Base-by-base conservation (phyloP, 2,329 filamentous ascomycete genomes). In the Nemania diffusa region DNA sequence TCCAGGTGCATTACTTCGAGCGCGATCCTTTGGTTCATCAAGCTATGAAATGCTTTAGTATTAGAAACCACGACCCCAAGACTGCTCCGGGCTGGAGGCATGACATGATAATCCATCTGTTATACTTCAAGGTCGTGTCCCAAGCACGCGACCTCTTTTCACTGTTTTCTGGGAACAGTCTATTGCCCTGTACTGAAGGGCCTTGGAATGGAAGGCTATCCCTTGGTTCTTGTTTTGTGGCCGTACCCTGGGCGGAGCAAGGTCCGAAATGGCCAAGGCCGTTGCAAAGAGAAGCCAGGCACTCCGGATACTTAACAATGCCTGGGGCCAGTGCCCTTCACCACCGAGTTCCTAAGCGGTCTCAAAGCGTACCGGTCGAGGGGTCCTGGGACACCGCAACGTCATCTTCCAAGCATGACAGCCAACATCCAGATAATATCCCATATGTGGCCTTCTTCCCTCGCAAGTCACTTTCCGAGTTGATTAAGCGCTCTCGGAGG, bases 141-240 rank as follows among this genome's bases (percentile, higher is more conserved):
- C 52, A 20, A 32, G 34, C 53, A 20, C 68, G 70, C 24, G 64
- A 76, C 40, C 50, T 40, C 13, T 42, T 63, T 59, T 66, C 50
- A 2, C 32, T 77, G 7, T 75, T 68, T 60, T 77, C 75, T 1
- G 71, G 72, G n/a, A 58, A 62, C 26, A 68, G 68, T 26, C 65
- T 61, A n/a, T 29, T 70, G 2, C 62, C 71, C 81, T 72, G 11
- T 29, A 17, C 85, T 82, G 0, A 84, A 82, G 4, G 78, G 81
- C 60, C 87, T 81, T 81, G 77, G 84, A 57, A 66, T 15, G 46
- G 63, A 9, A 57, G 52, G 8, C 62, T 74, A n/a, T 68, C 52
- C 22, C 60, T 73, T 15, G 66, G 69, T 22, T 62, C 71, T 15
- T 68, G 42, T 34, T 71, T 75, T 55, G 11, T 69, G n/a, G 57